A percentile compares a stretch with the other conserved stretches of the same genome.
Evolutionary conservation across 2,329 filamentous ascomycete genomes (phyloP).

Genomic region (Teratosphaeriaceae sp.): DNA sequence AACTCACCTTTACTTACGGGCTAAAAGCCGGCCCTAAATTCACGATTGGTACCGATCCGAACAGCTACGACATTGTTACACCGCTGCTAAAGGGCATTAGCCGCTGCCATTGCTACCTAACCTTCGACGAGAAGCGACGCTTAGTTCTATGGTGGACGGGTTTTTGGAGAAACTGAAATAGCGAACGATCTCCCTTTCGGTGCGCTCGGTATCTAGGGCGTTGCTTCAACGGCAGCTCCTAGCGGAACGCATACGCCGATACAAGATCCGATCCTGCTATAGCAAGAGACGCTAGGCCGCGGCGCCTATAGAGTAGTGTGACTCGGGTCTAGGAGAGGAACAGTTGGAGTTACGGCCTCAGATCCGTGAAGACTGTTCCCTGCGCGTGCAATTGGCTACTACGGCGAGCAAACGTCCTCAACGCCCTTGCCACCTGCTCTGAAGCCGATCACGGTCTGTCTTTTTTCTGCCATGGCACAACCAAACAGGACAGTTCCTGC

Average conservation of each 20-base stretch:
- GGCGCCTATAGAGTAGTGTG: neutral
- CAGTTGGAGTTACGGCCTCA: too few species aligned
- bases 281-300: constrained; percentile 2
- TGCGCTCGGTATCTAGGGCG: constrained; percentile 4
- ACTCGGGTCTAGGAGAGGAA: too few species aligned
- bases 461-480: too few species aligned
- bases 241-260: constrained; percentile 3
- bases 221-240: constrained; percentile 4
- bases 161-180: neutral
- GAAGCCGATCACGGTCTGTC: too few species aligned
- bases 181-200: constrained; percentile 1
- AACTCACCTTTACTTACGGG: neutral
- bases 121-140: constrained; percentile 1
- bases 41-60: neutral
- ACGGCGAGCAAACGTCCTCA: too few species aligned
- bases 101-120: constrained; percentile 1
- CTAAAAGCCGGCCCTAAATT: neutral
- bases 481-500: too few species aligned
- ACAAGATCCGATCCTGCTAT: neutral
- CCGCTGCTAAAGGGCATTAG: neutral
- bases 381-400: too few species aligned
- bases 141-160: neutral
- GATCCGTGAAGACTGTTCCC: too few species aligned
- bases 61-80: neutral
- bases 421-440: too few species aligned